Evolutionary conservation across 805 yeast genomes (phyloP), one percentile per base, ranked within the genome.

Genomic region (Hanseniaspora vineae): DNA sequence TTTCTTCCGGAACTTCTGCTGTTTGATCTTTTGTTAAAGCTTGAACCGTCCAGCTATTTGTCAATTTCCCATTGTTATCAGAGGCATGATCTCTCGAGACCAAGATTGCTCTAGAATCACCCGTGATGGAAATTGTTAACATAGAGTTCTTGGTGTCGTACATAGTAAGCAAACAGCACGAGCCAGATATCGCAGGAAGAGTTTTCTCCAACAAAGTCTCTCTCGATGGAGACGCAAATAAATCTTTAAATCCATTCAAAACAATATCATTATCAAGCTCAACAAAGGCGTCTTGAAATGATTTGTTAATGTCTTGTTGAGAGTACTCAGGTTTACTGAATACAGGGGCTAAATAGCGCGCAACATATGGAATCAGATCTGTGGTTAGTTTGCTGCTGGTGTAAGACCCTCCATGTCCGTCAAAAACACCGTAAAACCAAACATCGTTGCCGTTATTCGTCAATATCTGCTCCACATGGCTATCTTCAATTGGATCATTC

Each of bases 321-420:
- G 29, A 53, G 43, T 35, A 14, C n/a, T 46, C 52, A 18, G 39
- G 33, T 8, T 53, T 53, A 19, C 51, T 47, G 43, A 50, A 44
- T 17, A 75, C 76, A 10, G 77, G 73, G 42, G 84, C 83, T 47
- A 90, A 69, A 56, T 88, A 95, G 31, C 72, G 70, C 10, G 88
- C 76, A n/a, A 92, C 92, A 54, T 74, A 76, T 48, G 78, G 77
- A 31, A 92, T 78, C 53, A 92, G 70, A 53, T 79, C 79, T 53
- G 87, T 92, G 51, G 95, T 73, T 51, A 92, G 72, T 61, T 81
- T 85, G n/a, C 84, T 76, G 49, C 90, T 79, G 1, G 98, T 92
- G 53, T 85, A 84, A 80, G 95, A 88, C 19, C 98, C 98, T 2
- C 95, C 88, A 65, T 92, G 98, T 12, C 98, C 98, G 64, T 92